These are phyloP conservation scores for Phytopythium aichiense DNA, from an alignment of 352 stramenopile genomes.

Conservation along the genomic window DNA sequence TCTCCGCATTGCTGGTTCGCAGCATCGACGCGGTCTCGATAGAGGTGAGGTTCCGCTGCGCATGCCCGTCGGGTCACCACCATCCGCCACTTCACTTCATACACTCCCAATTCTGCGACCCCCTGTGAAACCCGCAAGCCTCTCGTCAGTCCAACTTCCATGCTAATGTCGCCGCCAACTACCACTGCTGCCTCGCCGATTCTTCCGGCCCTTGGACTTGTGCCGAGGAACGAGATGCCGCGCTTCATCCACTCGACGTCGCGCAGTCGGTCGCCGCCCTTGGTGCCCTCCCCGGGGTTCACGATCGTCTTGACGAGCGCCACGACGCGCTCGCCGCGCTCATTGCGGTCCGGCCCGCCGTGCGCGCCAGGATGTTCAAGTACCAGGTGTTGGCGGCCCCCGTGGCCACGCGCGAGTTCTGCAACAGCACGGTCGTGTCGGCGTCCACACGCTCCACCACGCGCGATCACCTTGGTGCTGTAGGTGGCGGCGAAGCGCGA, in stretches of 20 bases:
- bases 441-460: conserved; percentile 30
- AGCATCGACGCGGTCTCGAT: too few species aligned
- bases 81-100: too few species aligned
- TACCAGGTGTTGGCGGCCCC: conserved; percentile 28
- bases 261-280: conserved; percentile 12
- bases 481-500: conserved; percentile 36
- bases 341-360: conserved; percentile 20
- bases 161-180: too few species aligned
- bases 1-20: too few species aligned
- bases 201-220: too few species aligned
- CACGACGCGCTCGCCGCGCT: conserved; percentile 26
- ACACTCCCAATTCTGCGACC: too few species aligned
- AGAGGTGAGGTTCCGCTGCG: too few species aligned
- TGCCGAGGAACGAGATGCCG: conserved; percentile 30
- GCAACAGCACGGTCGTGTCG: conserved; percentile 35
- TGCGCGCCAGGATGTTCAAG: conserved; percentile 37
- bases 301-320: conserved; percentile 44
- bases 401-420: conserved; percentile 30
- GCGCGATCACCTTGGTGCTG: conserved; percentile 27
- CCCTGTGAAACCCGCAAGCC: too few species aligned
- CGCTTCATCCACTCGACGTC: conserved; percentile 46
- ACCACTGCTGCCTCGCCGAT: too few species aligned
- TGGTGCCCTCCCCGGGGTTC: conserved; percentile 22
- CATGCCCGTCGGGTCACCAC: too few species aligned
- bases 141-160: too few species aligned